phyloP scores from a whole-genome alignment of 1,139 yeast species.

The Taiozyma onychis region DNA sequence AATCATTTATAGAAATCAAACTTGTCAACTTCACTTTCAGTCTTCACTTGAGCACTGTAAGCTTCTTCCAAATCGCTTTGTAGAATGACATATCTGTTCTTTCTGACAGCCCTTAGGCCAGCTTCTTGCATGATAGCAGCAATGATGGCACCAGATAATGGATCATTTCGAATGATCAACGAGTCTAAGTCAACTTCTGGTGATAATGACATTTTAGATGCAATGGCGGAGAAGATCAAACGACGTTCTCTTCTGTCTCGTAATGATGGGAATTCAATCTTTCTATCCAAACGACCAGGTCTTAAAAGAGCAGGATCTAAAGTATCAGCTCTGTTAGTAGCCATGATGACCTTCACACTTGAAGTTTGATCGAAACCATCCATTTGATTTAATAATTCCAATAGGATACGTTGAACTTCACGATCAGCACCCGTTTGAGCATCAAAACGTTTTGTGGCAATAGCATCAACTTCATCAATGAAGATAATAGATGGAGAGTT shows the following conservation, averaged over 20 bases:
- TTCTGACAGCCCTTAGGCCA: slow-evolving; percentile 96
- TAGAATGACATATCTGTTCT: slow-evolving; percentile 92
- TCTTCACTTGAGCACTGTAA: slow-evolving; percentile 91
- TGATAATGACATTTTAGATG: slow-evolving; percentile 95
- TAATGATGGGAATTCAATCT: slow-evolving; percentile 92
- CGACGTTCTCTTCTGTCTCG: slow-evolving; percentile 98
- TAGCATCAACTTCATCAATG: slow-evolving; percentile 98
- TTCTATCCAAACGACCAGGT: slow-evolving; percentile 98
- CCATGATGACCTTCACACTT: slow-evolving; percentile 97
- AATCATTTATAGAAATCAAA: slow-evolving; percentile 88
- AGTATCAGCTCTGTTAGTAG: slow-evolving; percentile 97
- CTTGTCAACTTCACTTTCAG: slow-evolving; percentile 93
- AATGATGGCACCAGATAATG: slow-evolving; percentile 94
- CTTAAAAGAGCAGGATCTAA: slow-evolving; percentile 95
- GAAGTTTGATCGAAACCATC: slow-evolving; percentile 97
- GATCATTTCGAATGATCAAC: slow-evolving; percentile 90
- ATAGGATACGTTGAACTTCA: slow-evolving; percentile 96
- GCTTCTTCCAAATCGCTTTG: slow-evolving; percentile 98
- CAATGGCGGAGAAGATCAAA: slow-evolving; percentile 90
- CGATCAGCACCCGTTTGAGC: slow-evolving; percentile 99
- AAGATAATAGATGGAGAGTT: slow-evolving; percentile 95
- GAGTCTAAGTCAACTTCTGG: slow-evolving; percentile 97
- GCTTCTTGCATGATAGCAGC: slow-evolving; percentile 99
- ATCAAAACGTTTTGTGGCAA: slow-evolving; percentile 98
- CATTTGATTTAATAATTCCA: slow-evolving; percentile 96